These are phyloP conservation scores for Beauveria pseudobassiana DNA, from an alignment of 2,329 filamentous ascomycete species.

Conservation along the genomic window DNA sequence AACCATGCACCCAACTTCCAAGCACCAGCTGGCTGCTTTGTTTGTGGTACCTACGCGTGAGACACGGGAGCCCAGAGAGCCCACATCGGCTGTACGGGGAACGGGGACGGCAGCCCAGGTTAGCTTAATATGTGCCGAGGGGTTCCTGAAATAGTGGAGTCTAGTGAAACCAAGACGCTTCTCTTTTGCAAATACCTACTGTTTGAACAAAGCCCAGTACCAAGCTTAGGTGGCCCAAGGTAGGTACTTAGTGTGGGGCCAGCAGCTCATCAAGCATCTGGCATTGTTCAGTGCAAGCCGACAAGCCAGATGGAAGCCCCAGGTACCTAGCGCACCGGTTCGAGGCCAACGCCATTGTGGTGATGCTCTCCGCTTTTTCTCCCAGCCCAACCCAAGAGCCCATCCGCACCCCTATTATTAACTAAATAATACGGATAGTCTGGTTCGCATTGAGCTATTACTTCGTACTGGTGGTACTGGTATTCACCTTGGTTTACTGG, in stretches of 20 bases:
- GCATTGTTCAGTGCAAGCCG: constrained; percentile 2
- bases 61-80: neutral
- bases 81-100: neutral
- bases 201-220: neutral
- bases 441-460: neutral
- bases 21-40: neutral
- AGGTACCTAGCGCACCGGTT: too few species aligned
- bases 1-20: too few species aligned
- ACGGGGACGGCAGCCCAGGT: neutral
- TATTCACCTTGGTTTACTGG: neutral
- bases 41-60: neutral
- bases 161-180: neutral
- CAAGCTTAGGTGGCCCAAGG: neutral
- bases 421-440: neutral
- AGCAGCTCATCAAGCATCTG: constrained; percentile 1
- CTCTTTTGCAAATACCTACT: neutral
- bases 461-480: too few species aligned
- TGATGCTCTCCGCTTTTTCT: neutral
- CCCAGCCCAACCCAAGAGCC: neutral
- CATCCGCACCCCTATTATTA: too few species aligned
- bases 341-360: too few species aligned
- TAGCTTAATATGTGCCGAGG: too few species aligned
- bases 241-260: neutral
- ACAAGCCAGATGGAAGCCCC: neutral
- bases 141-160: constrained; percentile 4